Evolutionary conservation across 2,329 filamentous ascomycete species (phyloP).

Genomic region (Rhinocladiella similis): DNA sequence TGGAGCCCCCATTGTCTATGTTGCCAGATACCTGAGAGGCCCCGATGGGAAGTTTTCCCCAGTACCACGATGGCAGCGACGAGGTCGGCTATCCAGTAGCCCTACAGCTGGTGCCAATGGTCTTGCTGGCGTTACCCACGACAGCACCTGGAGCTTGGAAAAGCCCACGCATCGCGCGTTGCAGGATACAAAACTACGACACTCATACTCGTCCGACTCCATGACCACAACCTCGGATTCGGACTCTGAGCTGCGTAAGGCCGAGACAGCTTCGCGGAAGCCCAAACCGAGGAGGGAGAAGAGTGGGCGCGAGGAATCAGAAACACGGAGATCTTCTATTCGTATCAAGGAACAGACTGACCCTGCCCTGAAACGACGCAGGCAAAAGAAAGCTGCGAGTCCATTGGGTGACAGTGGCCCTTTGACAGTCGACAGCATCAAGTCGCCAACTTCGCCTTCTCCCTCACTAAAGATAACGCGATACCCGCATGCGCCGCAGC

Average conservation of each 20-base stretch:
- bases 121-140: conserved; percentile 16
- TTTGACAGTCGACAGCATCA: conserved; percentile 75
- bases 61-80: conserved; percentile 66
- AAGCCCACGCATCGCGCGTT: conserved; percentile 20
- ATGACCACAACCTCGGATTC: conserved; percentile 23
- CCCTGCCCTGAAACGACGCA: conserved; percentile 54
- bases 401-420: conserved; percentile 44
- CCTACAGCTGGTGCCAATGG: conserved; percentile 25
- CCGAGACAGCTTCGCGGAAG: conserved; percentile 1
- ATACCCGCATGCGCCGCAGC: conserved; percentile 86
- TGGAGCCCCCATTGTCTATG: conserved; percentile 75
- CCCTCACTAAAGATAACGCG: conserved; percentile 70
- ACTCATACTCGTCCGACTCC: conserved; percentile 30
- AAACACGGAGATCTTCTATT: conserved; percentile 26
- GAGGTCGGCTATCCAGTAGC: conserved; percentile 10
- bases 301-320: conserved; percentile 13
- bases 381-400: conserved; percentile 42
- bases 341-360: conserved; percentile 30
- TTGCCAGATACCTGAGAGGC: conserved; percentile 81
- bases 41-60: conserved; percentile 76
- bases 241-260: conserved; percentile 24
- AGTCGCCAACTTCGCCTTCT: conserved; percentile 86
- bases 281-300: conserved; percentile 18
- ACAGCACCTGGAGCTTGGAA: conserved; percentile 12
- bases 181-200: conserved; percentile 25